Base-by-base conservation (phyloP, 2,329 filamentous ascomycete species). In the Phyllosticta citriasiana region DNA sequence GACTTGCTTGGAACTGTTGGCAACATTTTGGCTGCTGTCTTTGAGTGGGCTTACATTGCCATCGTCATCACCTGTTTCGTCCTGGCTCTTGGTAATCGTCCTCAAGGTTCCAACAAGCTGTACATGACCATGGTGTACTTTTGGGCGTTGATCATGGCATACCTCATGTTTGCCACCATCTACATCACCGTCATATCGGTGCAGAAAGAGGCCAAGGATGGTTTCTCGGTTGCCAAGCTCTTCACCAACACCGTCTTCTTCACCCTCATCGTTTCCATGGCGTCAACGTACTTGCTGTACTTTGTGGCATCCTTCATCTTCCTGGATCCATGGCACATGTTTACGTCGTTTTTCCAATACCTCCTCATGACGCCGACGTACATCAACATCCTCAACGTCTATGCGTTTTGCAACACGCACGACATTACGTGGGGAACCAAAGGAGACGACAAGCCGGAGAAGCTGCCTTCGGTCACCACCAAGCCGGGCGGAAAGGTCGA, bases 111-210 rank as follows among this genome's bases (percentile, higher is more conserved):
- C 16, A 95, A 94, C 67, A 91, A 85, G 71, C 88, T 95, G 66
- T 99, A 99, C 77, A 88, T 94, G 80, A 89, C 89, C 57, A 97
- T 97, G 89, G 91, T 97, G n/a, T 88, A 91, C 74, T 99, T 99
- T 80, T 99, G 94, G 95, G 90, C 87, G 53, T 81, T 89, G 64
- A 93, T 99, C 72, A 99, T 99, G 89, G 80, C 90, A 81, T 91
- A 97, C 71, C 82, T 99, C 61, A 88, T 95, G 74, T 99, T 99
- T 73, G 94, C 94, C 5, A 92, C 94, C 33, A 81, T 99, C 63
- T 99, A 89, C 77, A 95, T 99, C 71, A 92, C 93, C 0, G 92
- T 97, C 63, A 85, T 85, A 63, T 90, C 92, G 12, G 91, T 99
- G 10, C 82, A 93, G 65, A 76, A 78, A 0, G 86, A 96, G 70